These are phyloP conservation scores for carrot (Daucus carota) DNA, from an alignment of 129 eudicot genomes.

Conservation along the genomic window DNA sequence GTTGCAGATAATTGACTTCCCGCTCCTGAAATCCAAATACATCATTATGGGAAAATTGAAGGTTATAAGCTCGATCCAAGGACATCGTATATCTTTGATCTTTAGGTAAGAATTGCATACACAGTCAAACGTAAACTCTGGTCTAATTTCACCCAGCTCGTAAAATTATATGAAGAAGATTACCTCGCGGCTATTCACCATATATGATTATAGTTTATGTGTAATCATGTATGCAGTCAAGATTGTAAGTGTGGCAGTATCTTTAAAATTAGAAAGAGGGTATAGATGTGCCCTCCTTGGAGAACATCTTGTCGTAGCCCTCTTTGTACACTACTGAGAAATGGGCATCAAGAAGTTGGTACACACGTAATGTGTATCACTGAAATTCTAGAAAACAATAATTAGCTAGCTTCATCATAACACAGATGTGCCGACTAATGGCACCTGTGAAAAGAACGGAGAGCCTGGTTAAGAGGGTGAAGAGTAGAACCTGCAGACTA, in stretches of 20 bases:
- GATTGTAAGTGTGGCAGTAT: not conserved
- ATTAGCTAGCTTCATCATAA: not conserved
- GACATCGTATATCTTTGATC: not conserved
- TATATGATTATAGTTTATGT: not conserved
- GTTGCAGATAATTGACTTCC: constrained; percentile 13
- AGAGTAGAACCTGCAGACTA: not conserved
- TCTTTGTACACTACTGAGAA: not conserved
- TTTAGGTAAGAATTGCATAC: not conserved
- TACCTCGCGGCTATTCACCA: not conserved
- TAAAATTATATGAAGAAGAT: not conserved
- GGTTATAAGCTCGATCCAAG: not conserved
- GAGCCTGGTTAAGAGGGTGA: not conserved
- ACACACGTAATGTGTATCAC: not conserved
- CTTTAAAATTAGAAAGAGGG: not conserved
- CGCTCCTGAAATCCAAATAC: constrained; percentile 8
- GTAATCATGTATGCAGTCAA: not conserved
- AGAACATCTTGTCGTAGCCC: not conserved
- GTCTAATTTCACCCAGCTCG: too few species aligned
- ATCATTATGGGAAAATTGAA: not conserved
- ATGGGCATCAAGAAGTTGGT: not conserved
- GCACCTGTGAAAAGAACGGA: not conserved
- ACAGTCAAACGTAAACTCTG: too few species aligned
- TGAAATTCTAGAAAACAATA: not conserved
- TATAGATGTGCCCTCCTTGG: constrained; percentile 2
- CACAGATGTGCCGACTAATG: not conserved